A percentile compares a stretch with the other conserved stretches of the same genome.
phyloP scores from a whole-genome alignment of 2,329 filamentous ascomycete genomes.

The Alternaria angustiovoidea region DNA sequence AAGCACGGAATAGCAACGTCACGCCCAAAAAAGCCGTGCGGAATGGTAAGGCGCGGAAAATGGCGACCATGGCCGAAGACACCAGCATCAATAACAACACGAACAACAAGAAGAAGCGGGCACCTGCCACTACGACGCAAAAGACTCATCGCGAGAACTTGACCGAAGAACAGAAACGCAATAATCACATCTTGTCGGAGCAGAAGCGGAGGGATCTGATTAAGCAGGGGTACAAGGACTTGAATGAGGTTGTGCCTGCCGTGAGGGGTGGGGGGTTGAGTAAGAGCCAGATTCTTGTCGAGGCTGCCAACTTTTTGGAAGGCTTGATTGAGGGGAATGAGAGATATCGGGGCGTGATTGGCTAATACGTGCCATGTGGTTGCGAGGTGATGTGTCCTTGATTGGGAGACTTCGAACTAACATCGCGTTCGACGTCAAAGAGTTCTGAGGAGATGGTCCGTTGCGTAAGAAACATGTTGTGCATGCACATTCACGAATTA shows the following conservation, averaged over 20 bases:
- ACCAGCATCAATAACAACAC: neutral
- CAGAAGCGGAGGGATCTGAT: slow-evolving; percentile 86
- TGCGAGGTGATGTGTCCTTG: too few relatives aligned
- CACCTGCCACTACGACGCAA: slow-evolving; percentile 32
- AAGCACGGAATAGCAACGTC: slow-evolving; percentile 10
- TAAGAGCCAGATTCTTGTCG: slow-evolving; percentile 80
- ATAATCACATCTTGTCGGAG: slow-evolving; percentile 87
- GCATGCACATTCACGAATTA: neutral
- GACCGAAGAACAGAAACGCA: slow-evolving; percentile 80
- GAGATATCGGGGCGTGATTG: slow-evolving; percentile 15
- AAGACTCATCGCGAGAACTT: slow-evolving; percentile 63
- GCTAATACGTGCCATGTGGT: neutral
- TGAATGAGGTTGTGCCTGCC: slow-evolving; percentile 79
- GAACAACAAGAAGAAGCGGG: slow-evolving; percentile 43
- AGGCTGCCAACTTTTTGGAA: slow-evolving; percentile 81
- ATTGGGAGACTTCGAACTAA: too few relatives aligned
- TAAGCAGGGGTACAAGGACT: slow-evolving; percentile 81
- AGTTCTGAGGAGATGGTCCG: too few relatives aligned
- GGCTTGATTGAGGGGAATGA: slow-evolving; percentile 73
- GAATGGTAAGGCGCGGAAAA: slow-evolving; percentile 33
- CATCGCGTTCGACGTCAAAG: too few relatives aligned
- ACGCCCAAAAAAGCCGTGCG: slow-evolving; percentile 30
- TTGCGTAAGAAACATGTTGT: neutral
- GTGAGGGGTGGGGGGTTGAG: slow-evolving; percentile 78
- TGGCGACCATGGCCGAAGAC: slow-evolving; percentile 27